A percentile compares a stretch with the other conserved stretches of the same genome.
Conservation (phyloP, 78 protist genomes). For the Dictyostelium brefeldianum region DNA sequence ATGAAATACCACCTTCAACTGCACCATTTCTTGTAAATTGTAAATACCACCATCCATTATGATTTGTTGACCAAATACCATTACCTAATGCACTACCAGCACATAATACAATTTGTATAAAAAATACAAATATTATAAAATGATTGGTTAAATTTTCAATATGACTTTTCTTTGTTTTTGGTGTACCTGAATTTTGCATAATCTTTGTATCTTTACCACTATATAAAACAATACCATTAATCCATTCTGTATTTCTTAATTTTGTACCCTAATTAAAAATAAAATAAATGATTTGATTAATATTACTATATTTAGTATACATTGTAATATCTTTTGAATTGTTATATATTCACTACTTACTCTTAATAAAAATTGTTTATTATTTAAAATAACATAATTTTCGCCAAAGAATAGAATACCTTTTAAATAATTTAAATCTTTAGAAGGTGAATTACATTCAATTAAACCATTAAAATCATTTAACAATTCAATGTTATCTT, state of each 20-base stretch:
- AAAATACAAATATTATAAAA: conserved; percentile 42
- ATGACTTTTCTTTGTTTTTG: conserved; percentile 61
- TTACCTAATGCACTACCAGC: conserved; percentile 51
- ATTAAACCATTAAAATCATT: conserved; percentile 13
- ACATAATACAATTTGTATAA: conserved; percentile 19
- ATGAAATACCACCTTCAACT: conserved; percentile 53
- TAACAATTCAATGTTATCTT: conserved; percentile 14
- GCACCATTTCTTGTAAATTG: background rate
- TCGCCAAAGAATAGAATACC: conserved; percentile 56
- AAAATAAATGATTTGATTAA: background rate
- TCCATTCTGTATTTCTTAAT: conserved; percentile 78
- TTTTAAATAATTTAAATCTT: conserved; percentile 45
- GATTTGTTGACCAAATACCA: conserved; percentile 23
- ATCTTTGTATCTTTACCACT: conserved; percentile 93
- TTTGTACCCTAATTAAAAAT: background rate
- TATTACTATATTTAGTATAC: background rate
- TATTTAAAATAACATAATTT: conserved; percentile 28
- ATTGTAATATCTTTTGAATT: no score
- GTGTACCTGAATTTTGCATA: conserved; percentile 77
- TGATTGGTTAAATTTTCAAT: conserved; percentile 43
- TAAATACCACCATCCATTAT: background rate
- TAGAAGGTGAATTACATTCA: conserved; percentile 80
- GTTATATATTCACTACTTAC: conserved; percentile 40
- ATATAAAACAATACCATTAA: conserved; percentile 86
- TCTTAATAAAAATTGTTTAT: conserved; percentile 73